These are phyloP conservation scores for Dictyostelium firmibasis DNA, from an alignment of 78 protist genomes.

Conservation along the genomic window DNA sequence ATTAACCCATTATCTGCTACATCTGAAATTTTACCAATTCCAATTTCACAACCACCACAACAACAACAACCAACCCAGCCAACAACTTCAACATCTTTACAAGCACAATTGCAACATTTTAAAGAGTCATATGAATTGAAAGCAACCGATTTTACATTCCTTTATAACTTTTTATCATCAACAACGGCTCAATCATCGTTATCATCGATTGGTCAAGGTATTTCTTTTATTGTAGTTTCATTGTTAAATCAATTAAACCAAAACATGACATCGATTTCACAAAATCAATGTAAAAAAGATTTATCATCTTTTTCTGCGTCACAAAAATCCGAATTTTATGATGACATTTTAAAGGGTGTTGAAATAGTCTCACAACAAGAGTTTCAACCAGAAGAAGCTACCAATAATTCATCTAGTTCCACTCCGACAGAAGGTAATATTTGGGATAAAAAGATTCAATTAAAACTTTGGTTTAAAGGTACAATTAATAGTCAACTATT, in stretches of 20 bases:
- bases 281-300: not conserved
- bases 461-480: slow-evolving; percentile 55
- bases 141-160: slow-evolving; percentile 44
- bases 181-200: slow-evolving; percentile 36
- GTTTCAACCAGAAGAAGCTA: not conserved
- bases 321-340: not conserved
- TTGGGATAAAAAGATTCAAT: slow-evolving; percentile 25
- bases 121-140: slow-evolving; percentile 34
- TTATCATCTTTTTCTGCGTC: not conserved
- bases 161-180: slow-evolving; percentile 49
- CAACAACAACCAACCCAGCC: not conserved
- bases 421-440: not conserved
- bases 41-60: not conserved
- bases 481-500: slow-evolving; percentile 31
- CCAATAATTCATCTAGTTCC: too few relatives aligned
- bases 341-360: slow-evolving; percentile 13
- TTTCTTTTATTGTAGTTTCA: not conserved
- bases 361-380: slow-evolving; percentile 11
- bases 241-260: not conserved
- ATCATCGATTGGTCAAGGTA: slow-evolving; percentile 66
- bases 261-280: not conserved
- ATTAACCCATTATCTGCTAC: not conserved
- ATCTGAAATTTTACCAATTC: slow-evolving; percentile 19
- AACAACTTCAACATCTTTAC: not conserved
- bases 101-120: not conserved